Conservation (phyloP, 2,329 filamentous ascomycete species). For the Alternaria atra region DNA sequence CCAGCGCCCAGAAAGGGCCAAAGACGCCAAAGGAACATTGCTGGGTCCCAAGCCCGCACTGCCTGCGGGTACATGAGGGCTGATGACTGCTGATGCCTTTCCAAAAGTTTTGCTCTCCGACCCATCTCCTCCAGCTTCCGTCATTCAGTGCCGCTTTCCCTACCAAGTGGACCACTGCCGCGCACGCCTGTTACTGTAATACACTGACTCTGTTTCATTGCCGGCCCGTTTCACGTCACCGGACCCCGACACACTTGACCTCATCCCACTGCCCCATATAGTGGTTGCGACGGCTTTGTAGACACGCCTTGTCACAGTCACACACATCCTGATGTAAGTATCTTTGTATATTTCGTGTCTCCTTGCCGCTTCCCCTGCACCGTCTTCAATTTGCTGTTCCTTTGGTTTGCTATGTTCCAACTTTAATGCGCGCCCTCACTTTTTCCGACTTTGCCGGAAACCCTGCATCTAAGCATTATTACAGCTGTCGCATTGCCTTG, state of each 20-base stretch:
- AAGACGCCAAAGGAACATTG: conserved; percentile 29
- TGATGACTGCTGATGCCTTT: conserved; percentile 31
- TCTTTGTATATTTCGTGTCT: conserved; percentile 4
- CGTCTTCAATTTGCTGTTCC: background rate
- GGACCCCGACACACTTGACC: conserved; percentile 7
- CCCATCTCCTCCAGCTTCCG: conserved; percentile 5
- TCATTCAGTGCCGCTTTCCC: background rate
- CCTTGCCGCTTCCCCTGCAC: conserved; percentile 1
- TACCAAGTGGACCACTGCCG: conserved; percentile 13
- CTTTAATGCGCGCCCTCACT: background rate
- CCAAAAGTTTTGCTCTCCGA: conserved; percentile 24
- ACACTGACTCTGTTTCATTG: conserved; percentile 28
- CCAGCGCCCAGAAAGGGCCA: conserved; percentile 42
- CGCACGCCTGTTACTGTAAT: conserved; percentile 15
- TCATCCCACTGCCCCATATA: conserved; percentile 14
- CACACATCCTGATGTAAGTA: conserved; percentile 24
- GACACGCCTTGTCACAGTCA: conserved; percentile 17
- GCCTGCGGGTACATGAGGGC: conserved; percentile 31
- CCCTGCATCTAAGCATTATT: conserved; percentile 5
- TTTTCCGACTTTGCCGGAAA: conserved; percentile 10
- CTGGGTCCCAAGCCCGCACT: conserved; percentile 29
- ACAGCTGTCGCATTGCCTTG: background rate
- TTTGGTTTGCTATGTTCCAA: conserved; percentile 2
- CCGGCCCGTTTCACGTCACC: conserved; percentile 33
- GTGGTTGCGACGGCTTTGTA: conserved; percentile 3